Evolutionary conservation across 2,329 filamentous ascomycete species (phyloP), one percentile per base, ranked within the genome.

Genomic region (Xylaria sp.): DNA sequence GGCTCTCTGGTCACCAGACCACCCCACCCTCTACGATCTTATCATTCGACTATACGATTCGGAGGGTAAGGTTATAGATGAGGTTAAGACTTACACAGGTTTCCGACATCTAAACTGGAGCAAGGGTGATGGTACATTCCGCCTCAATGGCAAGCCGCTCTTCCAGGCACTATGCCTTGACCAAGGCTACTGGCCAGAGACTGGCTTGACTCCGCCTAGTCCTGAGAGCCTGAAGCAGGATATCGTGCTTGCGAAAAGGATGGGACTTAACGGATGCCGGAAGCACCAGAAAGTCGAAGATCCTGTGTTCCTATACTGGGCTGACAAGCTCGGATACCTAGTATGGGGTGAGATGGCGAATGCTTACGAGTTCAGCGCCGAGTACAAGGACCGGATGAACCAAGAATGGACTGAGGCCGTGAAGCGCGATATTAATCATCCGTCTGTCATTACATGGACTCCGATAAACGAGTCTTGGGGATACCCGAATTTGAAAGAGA

Each of bases 321-420:
- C 88, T 1, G 86, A 90, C 69, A 82, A 81, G 60, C 83, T 90
- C 1, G 88, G 88, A 1, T 90, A 87, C 77, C 81, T 90, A 0
- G 87, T 90, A 4, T 90, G 88, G 88, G 87, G 86, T 27, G 88
- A 90, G 76, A 89, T 90, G 82, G 87, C 87, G 47, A 91, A 89
- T 71, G 86, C 87, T 1, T 92, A 91, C 74, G 83, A 87, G 66
- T 91, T 90, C 77, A 87, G 83, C 70, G 74, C 83, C 5, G 84
- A 87, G 35, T 90, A 90, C 70, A 82, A 86, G 8, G 82, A 86
- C 27, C 82, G 89, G 0, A 90, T 91, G 80, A 84, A 89, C 71
- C 81, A 84, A 60, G 90, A 92, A 74, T 92, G 90, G 90, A 81
- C 82, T 1, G 89, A 89, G 75, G 84, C 86, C 5, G 86, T 92